phyloP scores from a whole-genome alignment of 2,329 filamentous ascomycete genomes.

The Ophidiomyces ophidiicola region DNA sequence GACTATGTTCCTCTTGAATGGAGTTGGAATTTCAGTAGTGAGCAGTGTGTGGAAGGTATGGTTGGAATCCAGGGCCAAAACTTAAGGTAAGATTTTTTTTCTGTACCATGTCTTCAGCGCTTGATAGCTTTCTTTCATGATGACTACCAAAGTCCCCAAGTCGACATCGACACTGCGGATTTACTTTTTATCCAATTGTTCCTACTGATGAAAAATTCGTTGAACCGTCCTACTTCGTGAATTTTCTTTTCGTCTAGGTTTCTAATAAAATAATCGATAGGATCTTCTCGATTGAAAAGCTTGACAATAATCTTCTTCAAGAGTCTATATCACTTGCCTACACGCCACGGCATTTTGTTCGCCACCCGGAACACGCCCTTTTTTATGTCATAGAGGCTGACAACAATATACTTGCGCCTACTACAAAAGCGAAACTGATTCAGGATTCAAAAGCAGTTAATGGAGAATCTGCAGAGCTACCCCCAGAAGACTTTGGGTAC shows the following conservation, averaged over 20 bases:
- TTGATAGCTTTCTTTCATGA: constrained; percentile 37
- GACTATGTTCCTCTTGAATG: constrained; percentile 82
- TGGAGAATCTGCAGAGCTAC: constrained; percentile 57
- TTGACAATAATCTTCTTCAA: constrained; percentile 74
- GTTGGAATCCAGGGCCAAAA: constrained; percentile 86
- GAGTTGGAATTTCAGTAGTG: constrained; percentile 92
- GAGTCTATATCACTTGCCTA: constrained; percentile 78
- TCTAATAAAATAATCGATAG: constrained; percentile 29
- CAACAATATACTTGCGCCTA: constrained; percentile 74
- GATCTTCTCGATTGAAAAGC: constrained; percentile 81
- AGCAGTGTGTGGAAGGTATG: constrained; percentile 86
- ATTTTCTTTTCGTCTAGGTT: not conserved
- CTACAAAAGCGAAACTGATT: constrained; percentile 62
- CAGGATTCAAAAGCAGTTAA: constrained; percentile 59
- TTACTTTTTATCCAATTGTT: constrained; percentile 68
- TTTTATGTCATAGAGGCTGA: constrained; percentile 95
- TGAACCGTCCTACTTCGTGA: not conserved
- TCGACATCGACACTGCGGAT: constrained; percentile 35
- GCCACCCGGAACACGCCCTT: constrained; percentile 73
- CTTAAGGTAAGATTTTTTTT: constrained; percentile 51
- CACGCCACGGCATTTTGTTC: constrained; percentile 76
- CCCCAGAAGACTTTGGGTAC: constrained; percentile 78
- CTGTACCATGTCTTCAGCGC: constrained; percentile 12
- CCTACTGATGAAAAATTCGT: constrained; percentile 75
- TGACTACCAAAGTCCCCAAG: constrained; percentile 43